These are phyloP conservation scores for Sporothrix pseudoabietina DNA, from an alignment of 2,329 filamentous ascomycete species.

Conservation along the genomic window DNA sequence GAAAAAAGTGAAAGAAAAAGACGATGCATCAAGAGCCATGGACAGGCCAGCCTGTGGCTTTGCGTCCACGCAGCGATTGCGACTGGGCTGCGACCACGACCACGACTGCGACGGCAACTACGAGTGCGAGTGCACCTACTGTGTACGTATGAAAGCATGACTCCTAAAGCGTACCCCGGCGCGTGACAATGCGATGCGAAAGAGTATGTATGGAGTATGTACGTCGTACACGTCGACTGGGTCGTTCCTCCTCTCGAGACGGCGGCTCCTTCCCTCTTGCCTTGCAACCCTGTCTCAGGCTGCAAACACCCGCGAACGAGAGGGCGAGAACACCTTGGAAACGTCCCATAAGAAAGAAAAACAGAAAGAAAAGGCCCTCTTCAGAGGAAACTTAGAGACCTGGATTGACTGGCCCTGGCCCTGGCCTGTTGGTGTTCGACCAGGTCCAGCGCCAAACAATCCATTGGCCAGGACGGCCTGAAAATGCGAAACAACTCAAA, in stretches of 20 bases:
- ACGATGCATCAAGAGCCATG: background rate
- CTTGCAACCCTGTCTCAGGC: constrained; percentile 23
- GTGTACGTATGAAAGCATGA: background rate
- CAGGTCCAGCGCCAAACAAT: constrained; percentile 32
- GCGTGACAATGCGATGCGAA: constrained; percentile 11
- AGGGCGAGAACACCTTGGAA: background rate
- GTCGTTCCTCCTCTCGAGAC: background rate
- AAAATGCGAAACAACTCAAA: constrained; percentile 32
- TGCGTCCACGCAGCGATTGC: constrained; percentile 5
- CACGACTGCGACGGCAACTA: background rate
- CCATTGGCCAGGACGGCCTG: constrained; percentile 32
- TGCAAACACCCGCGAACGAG: background rate
- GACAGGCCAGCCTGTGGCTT: background rate
- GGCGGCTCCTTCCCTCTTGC: background rate
- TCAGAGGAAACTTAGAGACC: background rate
- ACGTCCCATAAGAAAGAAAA: background rate
- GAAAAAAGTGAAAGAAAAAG: background rate
- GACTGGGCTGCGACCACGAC: background rate
- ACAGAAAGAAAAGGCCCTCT: background rate
- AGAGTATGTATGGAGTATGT: too few relatives aligned
- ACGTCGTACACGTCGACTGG: background rate
- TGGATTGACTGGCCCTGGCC: background rate
- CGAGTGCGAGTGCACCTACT: background rate
- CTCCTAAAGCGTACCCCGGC: constrained; percentile 12
- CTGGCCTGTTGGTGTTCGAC: constrained; percentile 24